Evolutionary conservation across 306 rosid species (phyloP), one percentile per base, ranked within the genome.

Genomic region (Inga leiocalycina): DNA sequence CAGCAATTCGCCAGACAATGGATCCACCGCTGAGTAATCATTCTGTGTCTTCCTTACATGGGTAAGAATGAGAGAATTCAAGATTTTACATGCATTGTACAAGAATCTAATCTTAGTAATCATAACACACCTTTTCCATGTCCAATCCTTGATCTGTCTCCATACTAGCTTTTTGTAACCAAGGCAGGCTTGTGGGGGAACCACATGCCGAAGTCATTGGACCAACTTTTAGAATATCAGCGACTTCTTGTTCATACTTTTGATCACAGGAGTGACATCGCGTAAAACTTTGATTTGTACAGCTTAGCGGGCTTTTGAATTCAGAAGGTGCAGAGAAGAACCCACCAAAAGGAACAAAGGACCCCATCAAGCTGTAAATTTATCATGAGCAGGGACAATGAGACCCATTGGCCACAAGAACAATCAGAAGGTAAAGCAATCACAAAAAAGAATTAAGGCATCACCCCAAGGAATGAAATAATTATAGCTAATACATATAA

Each of bases 341-440:
- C 51, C 99, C 99, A n/a, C 93, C 99, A 75, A 96, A 89, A 57
- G 99, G 99, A 82, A 96, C 93, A 74, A 96, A 96, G 79, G 99
- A 96, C 82, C 97, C 94, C 96, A 96, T 84, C 87, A 96, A 93
- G 86, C 99, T 96, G 99, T 80, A 91, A 89, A 89, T 81, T 81
- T 80, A 91, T 87, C 93, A 94, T 88, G 89, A 95, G 91, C 89
- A 93, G 54, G 92, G 79, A 91, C 88, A 84, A 89, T 95, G 90
- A 91, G 98, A 90, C 84, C 88, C 89, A 86, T 86, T 81, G 81
- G 74, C 90, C 88, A 89, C 79, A 82, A 74, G 24, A 80, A 85
- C 79, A 86, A 88, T 86, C 85, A 89, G 88, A 88, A 84, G 85
- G 78, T 77, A 84, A 83, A 93, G 82, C 80, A 71, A 70, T 80